A percentile compares a stretch with the other conserved stretches of the same genome.
These are phyloP conservation scores for Ehretia macrophylla DNA, from an alignment of 257 asterid genomes.

Conservation along the genomic window DNA sequence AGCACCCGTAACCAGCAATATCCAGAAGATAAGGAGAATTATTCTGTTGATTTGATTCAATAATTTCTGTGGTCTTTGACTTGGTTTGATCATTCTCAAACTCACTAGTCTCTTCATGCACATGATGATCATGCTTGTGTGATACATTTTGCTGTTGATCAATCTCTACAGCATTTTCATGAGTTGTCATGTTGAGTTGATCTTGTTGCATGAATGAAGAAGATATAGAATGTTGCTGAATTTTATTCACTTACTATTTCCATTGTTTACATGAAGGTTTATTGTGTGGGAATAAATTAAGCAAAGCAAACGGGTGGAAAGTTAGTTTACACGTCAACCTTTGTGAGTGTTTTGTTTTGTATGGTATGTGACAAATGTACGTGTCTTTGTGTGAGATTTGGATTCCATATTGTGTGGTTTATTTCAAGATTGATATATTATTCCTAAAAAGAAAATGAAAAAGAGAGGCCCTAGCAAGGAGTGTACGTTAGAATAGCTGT, in stretches of 20 bases:
- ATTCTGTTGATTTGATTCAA: too few relatives aligned
- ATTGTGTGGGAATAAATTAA: constrained; percentile 15
- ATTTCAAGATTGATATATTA: neutral
- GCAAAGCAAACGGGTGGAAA: constrained; percentile 40
- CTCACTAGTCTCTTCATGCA: neutral
- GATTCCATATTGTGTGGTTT: constrained; percentile 39
- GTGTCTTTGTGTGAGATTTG: constrained; percentile 31
- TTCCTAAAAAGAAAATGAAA: too few relatives aligned
- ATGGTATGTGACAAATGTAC: constrained; percentile 62
- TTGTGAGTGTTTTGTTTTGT: constrained; percentile 20
- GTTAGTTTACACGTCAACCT: constrained; percentile 46
- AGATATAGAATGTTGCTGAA: neutral
- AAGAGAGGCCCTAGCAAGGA: too few relatives aligned
- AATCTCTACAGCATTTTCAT: neutral
- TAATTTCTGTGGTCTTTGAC: too few relatives aligned
- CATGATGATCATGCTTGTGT: neutral
- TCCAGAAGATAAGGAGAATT: too few relatives aligned
- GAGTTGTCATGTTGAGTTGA: neutral
- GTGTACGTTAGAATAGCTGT: too few relatives aligned
- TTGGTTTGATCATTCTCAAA: neutral
- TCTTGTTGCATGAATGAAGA: neutral
- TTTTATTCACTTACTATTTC: neutral
- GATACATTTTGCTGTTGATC: neutral
- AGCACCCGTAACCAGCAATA: too few relatives aligned
- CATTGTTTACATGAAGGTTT: constrained; percentile 9